phyloP scores from a whole-genome alignment of 345 rosid species.

The Gossypium longicalyx region DNA sequence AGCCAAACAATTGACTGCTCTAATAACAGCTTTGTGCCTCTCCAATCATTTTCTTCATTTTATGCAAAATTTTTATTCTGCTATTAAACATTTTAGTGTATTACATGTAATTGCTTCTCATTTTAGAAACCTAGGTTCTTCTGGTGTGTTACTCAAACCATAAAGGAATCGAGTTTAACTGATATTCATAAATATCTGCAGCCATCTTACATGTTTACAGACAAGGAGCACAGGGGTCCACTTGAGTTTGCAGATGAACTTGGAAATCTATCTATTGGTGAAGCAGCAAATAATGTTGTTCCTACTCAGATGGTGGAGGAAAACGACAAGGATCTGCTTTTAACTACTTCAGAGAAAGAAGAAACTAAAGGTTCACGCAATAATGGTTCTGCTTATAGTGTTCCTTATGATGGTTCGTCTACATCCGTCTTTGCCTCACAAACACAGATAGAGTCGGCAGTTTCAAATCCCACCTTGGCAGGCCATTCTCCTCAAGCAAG shows the following conservation, averaged over 20 bases:
- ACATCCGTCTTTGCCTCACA: conserved; percentile 37
- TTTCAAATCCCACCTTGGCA: conserved; percentile 36
- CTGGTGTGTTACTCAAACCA: background rate
- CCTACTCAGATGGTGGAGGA: conserved; percentile 71
- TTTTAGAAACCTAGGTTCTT: background rate
- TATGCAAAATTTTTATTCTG: background rate
- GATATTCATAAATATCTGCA: conserved; percentile 36
- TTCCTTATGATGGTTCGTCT: conserved; percentile 61
- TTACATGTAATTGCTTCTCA: background rate
- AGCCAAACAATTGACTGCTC: background rate
- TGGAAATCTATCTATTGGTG: conserved; percentile 60
- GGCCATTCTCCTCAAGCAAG: conserved; percentile 39
- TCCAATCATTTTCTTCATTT: background rate
- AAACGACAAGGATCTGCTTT: conserved; percentile 86
- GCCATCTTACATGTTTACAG: conserved; percentile 99
- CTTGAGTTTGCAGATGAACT: conserved; percentile 87
- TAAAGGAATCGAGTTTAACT: background rate
- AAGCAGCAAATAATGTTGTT: conserved; percentile 49
- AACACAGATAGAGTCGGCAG: conserved; percentile 45
- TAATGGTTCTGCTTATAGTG: conserved; percentile 65
- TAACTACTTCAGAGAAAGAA: conserved; percentile 80
- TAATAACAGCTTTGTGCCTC: background rate
- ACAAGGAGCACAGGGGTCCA: conserved; percentile 91
- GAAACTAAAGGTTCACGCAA: conserved; percentile 48
- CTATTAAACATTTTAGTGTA: background rate